Evolutionary conservation across 441 rosid species (phyloP).

Genomic region (Aleurites moluccanus): DNA sequence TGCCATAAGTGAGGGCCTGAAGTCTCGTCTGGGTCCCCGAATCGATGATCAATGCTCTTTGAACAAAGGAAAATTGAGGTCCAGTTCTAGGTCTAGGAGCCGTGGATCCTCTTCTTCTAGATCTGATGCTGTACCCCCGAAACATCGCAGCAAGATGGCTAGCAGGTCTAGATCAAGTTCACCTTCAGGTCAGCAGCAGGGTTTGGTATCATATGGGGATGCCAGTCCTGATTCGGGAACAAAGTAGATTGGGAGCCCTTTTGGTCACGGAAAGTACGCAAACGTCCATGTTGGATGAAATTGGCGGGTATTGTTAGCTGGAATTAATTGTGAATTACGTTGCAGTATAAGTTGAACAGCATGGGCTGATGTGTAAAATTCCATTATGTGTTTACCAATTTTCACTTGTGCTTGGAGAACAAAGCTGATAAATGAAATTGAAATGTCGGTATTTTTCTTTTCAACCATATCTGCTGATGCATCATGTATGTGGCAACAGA

Average conservation of each 20-base stretch:
- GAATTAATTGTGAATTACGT: conserved; percentile 7
- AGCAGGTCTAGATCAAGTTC: conserved; percentile 59
- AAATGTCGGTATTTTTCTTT: not conserved
- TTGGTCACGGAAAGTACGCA: not conserved
- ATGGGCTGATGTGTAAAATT: not conserved
- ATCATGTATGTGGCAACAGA: not conserved
- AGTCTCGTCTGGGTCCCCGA: conserved; percentile 73
- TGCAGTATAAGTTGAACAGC: conserved; percentile 2
- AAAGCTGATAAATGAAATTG: not conserved
- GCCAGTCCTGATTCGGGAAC: conserved; percentile 40
- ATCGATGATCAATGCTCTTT: conserved; percentile 37
- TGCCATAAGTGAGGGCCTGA: conserved; percentile 64
- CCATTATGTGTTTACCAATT: not conserved
- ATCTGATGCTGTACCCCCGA: conserved; percentile 38
- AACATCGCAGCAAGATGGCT: conserved; percentile 28
- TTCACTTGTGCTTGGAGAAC: not conserved
- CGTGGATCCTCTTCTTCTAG: conserved; percentile 38
- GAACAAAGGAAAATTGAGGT: conserved; percentile 35
- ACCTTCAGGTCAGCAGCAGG: conserved; percentile 56
- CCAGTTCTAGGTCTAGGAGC: conserved; percentile 41
- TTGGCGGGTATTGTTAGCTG: not conserved
- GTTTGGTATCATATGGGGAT: conserved; percentile 85
- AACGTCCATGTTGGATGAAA: not conserved
- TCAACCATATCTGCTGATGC: not conserved
- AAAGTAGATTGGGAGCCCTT: conserved; percentile 15